Conservation (phyloP, 1,139 yeast genomes). For the Suhomyces atakaporum region DNA sequence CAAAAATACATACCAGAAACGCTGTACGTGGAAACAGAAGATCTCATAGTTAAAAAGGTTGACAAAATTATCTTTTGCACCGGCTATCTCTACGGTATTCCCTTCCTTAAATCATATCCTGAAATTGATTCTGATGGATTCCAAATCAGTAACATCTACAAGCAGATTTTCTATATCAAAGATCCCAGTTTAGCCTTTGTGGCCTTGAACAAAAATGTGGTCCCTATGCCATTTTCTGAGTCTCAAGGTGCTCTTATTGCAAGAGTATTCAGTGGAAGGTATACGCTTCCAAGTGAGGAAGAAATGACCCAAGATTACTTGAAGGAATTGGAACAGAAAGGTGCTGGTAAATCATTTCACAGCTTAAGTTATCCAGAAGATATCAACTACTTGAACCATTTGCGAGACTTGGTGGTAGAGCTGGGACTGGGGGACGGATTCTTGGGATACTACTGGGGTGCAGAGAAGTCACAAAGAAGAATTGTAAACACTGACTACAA, state of each 20-base stretch:
- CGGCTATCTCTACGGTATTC: conserved; percentile 48
- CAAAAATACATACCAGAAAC: conserved; percentile 22
- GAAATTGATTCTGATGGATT: conserved; percentile 32
- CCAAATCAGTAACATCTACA: conserved; percentile 36
- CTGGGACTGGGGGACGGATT: conserved; percentile 25
- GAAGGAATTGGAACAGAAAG: conserved; percentile 24
- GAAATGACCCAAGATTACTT: conserved; percentile 31
- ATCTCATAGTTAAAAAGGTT: conserved; percentile 26
- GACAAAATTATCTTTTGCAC: conserved; percentile 50
- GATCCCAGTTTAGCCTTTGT: conserved; percentile 47
- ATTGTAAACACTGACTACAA: conserved; percentile 22
- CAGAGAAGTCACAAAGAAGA: conserved; percentile 19
- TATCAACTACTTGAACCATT: conserved; percentile 29
- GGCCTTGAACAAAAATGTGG: conserved; percentile 40
- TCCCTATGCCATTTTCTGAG: conserved; percentile 52
- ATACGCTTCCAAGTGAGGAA: conserved; percentile 33
- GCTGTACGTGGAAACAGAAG: conserved; percentile 30
- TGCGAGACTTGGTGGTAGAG: conserved; percentile 23
- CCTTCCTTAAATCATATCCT: conserved; percentile 39
- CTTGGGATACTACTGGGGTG: conserved; percentile 30
- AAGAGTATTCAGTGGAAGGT: conserved; percentile 43
- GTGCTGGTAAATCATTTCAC: conserved; percentile 30
- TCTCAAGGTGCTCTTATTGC: conserved; percentile 49
- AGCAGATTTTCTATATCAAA: conserved; percentile 45
- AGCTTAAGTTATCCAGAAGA: conserved; percentile 32